A percentile compares a stretch with the other conserved stretches of the same genome.
Evolutionary conservation across 257 asterid genomes (phyloP).

Genomic region (Solanum lycopersicoides): DNA sequence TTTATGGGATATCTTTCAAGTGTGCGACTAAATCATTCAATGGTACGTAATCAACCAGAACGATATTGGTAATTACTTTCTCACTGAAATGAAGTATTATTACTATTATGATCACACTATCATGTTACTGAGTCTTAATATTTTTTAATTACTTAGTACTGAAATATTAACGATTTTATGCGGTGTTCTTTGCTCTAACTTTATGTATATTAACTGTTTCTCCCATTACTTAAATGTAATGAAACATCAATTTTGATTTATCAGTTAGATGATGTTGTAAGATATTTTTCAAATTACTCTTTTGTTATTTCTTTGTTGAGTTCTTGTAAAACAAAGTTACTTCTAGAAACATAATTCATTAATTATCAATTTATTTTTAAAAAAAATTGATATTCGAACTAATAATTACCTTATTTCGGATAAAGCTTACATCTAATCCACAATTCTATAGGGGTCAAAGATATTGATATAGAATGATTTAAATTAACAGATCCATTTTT

Average conservation of each 20-base stretch:
- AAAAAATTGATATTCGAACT: no score
- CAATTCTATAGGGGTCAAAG: background rate
- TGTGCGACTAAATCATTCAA: no score
- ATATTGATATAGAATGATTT: background rate
- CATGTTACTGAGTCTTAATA: background rate
- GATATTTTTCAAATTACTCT: background rate
- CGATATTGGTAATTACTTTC: background rate
- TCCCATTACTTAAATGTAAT: background rate
- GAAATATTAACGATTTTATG: background rate
- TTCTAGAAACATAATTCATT: background rate
- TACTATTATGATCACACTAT: background rate
- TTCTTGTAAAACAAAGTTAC: background rate
- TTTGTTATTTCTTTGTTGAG: no score
- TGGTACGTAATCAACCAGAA: background rate
- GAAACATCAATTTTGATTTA: background rate
- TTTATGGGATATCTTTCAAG: no score
- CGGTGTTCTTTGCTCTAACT: background rate
- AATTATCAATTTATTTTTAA: no score
- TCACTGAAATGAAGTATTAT: background rate
- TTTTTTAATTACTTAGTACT: background rate
- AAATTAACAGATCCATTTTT: no score
- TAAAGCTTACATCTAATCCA: background rate
- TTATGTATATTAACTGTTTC: background rate
- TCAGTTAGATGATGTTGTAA: background rate
- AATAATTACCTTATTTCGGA: background rate